Evolutionary conservation across 2,329 filamentous ascomycete genomes (phyloP).

Genomic region (Hymenoscyphus fraxineus): DNA sequence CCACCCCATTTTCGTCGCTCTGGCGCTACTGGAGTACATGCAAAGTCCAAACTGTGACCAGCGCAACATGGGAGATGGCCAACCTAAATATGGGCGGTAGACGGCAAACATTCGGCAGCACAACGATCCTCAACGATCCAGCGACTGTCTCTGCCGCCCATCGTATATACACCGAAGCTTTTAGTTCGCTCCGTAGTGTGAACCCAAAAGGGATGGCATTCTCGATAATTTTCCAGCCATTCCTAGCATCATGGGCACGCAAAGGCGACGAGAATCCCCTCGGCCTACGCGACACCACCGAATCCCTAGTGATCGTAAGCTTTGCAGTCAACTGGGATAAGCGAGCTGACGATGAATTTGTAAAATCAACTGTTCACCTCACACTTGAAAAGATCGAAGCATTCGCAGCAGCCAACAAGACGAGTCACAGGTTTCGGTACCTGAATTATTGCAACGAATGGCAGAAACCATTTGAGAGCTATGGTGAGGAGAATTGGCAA

Average conservation of each 20-base stretch:
- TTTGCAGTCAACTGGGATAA: slow-evolving; percentile 9
- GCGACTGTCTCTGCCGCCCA: slow-evolving; percentile 33
- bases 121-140: slow-evolving; percentile 37
- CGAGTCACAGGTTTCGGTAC: slow-evolving; percentile 10
- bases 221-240: slow-evolving; percentile 1
- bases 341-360: slow-evolving; percentile 7
- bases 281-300: slow-evolving; percentile 13
- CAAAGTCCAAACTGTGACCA: slow-evolving; percentile 10
- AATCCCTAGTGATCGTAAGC: slow-evolving; percentile 8
- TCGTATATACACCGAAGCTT: slow-evolving; percentile 30
- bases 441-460: slow-evolving; percentile 14
- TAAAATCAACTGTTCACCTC: slow-evolving; percentile 2
- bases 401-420: slow-evolving; percentile 3
- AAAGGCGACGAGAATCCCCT: slow-evolving; percentile 20
- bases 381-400: slow-evolving; percentile 8
- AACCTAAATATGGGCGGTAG: background rate
- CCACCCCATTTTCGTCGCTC: slow-evolving; percentile 1
- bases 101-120: slow-evolving; percentile 35
- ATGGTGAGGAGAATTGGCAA: slow-evolving; percentile 12
- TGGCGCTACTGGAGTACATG: slow-evolving; percentile 8
- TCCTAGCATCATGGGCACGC: slow-evolving; percentile 7
- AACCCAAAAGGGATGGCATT: slow-evolving; percentile 25
- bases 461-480: slow-evolving; percentile 13
- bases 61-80: slow-evolving; percentile 7
- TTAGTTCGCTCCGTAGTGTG: slow-evolving; percentile 28